Percentiles rank a stretch among this genome's conserved stretches.
These are phyloP conservation scores for Hammondia hammondi DNA, from an alignment of 169 alveolate species.

Conservation along the genomic window DNA sequence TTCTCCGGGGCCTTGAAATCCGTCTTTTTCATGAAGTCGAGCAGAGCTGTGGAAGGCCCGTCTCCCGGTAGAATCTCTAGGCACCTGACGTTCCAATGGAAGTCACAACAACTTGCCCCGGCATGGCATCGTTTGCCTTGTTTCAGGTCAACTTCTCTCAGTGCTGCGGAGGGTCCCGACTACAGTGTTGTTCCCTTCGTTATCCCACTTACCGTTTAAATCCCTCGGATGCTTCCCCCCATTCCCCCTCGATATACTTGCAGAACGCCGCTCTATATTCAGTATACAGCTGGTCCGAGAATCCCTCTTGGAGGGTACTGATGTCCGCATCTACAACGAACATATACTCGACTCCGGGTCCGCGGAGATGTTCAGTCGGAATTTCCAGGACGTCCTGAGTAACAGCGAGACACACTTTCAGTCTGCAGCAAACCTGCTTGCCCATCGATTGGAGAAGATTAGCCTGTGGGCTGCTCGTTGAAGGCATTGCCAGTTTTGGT, in stretches of 20 bases:
- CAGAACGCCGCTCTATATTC: slow-evolving; percentile 77
- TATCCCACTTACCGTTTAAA: slow-evolving; percentile 65
- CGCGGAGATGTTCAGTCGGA: not conserved
- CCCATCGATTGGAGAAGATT: not conserved
- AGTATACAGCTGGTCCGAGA: slow-evolving; percentile 77
- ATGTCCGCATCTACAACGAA: slow-evolving; percentile 73
- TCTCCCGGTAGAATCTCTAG: slow-evolving; percentile 57
- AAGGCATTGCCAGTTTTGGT: too few relatives aligned
- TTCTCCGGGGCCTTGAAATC: slow-evolving; percentile 80
- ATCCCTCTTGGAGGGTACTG: slow-evolving; percentile 72
- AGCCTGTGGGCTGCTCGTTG: not conserved
- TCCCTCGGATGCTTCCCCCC: slow-evolving; percentile 77
- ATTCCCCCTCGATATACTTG: slow-evolving; percentile 83
- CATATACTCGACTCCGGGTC: slow-evolving; percentile 64
- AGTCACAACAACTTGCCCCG: not conserved
- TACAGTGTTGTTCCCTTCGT: not conserved
- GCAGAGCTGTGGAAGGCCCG: slow-evolving; percentile 83
- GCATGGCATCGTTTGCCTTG: not conserved
- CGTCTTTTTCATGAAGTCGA: slow-evolving; percentile 77
- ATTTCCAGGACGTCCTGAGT: not conserved
- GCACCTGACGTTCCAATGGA: slow-evolving; percentile 15
- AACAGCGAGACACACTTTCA: not conserved
- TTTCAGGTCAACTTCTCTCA: not conserved
- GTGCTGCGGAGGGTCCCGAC: not conserved
- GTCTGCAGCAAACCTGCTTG: slow-evolving; percentile 71